Evolutionary conservation across 176 grass and related monocot species (phyloP).

Genomic region (Bothriochloa decipiens): DNA sequence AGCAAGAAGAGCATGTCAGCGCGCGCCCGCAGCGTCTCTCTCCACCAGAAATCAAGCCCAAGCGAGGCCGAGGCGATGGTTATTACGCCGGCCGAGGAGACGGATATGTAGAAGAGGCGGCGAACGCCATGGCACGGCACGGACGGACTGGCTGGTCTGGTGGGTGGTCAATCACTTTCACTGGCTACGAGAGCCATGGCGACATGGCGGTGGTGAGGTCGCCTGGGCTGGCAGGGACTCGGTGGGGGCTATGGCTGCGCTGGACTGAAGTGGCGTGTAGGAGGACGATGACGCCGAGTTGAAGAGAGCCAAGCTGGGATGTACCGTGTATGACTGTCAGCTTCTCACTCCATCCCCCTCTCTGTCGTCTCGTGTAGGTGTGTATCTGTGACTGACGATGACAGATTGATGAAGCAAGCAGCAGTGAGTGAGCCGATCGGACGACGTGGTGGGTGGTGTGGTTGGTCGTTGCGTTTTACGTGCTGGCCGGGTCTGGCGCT

Average conservation of each 20-base stretch:
- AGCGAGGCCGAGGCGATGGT: not conserved
- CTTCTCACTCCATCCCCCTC: no score
- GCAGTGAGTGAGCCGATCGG: not conserved
- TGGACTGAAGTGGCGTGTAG: not conserved
- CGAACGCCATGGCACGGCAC: no score
- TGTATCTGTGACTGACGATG: not conserved
- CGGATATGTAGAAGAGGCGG: no score
- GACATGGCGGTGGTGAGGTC: not conserved
- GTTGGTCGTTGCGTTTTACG: slow-evolving; percentile 14
- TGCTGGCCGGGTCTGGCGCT: not conserved
- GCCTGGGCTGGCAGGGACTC: not conserved
- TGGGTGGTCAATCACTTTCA: no score
- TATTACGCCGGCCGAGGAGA: not conserved
- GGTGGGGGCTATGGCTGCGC: not conserved
- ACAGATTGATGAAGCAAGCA: not conserved
- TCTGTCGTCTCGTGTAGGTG: not conserved
- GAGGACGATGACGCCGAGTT: not conserved
- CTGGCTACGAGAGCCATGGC: not conserved
- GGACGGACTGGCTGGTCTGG: no score
- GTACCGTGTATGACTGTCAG: no score
- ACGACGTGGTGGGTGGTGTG: not conserved
- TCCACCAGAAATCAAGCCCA: not conserved
- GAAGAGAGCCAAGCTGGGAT: not conserved
- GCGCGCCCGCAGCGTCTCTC: no score
- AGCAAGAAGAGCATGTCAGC: not conserved